Evolutionary conservation across 495 filamentous ascomycete species (phyloP).

Genomic region (Daldinia childiae): DNA sequence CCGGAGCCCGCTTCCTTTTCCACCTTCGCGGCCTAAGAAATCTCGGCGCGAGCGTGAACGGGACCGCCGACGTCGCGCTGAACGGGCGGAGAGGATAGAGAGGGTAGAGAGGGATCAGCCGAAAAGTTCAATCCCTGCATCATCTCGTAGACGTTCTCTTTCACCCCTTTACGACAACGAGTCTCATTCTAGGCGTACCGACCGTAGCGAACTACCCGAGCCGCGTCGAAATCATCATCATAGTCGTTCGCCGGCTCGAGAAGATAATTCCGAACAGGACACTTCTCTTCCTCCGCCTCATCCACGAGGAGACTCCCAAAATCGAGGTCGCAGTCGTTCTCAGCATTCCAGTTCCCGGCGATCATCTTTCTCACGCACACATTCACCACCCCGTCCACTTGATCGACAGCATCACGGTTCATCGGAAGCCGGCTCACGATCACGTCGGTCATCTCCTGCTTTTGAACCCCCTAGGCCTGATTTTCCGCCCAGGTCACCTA

Average conservation of each 20-base stretch:
- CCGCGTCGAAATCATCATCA: constrained; percentile 37
- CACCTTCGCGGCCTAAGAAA: constrained; percentile 41
- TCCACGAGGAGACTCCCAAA: constrained; percentile 35
- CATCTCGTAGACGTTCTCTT: constrained; percentile 39
- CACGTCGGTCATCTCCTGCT: constrained; percentile 48
- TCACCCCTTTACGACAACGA: constrained; percentile 42
- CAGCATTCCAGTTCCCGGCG: constrained; percentile 41
- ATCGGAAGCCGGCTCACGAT: constrained; percentile 49
- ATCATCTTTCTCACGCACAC: constrained; percentile 52
- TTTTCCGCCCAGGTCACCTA: constrained; percentile 42
- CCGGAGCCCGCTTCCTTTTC: constrained; percentile 44
- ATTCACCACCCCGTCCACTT: constrained; percentile 47
- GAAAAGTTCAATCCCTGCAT: constrained; percentile 29
- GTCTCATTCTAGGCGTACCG: constrained; percentile 33
- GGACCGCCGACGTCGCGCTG: constrained; percentile 44
- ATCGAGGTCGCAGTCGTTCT: constrained; percentile 42
- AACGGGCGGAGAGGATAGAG: constrained; percentile 38
- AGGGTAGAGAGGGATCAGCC: constrained; percentile 36
- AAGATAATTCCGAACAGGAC: constrained; percentile 33
- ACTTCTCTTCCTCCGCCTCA: constrained; percentile 17
- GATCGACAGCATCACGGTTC: constrained; percentile 48
- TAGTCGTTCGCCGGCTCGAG: constrained; percentile 47
- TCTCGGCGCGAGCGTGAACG: constrained; percentile 45
- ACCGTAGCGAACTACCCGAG: constrained; percentile 34
- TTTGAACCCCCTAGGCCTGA: constrained; percentile 45